Evolutionary conservation across 495 filamentous ascomycete species (phyloP), one percentile per base, ranked within the genome.

Genomic region (Penicillium dipodomyicola): DNA sequence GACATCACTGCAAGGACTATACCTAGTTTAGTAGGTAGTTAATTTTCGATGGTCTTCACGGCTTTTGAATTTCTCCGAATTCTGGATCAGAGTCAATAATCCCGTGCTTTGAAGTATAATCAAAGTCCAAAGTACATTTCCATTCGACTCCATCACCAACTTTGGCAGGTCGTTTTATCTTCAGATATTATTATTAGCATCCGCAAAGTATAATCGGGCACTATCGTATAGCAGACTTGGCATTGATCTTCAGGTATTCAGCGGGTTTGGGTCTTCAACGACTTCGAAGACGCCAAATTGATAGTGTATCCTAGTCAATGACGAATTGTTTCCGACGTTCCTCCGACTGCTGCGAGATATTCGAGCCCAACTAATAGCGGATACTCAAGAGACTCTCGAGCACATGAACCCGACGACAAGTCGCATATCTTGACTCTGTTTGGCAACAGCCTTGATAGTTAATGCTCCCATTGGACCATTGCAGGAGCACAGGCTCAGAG

Each of bases 401-500:
- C 50, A 39, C 19, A 32, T 20, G 44, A 47, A 33, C 19, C 27
- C 23, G 39, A 52, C 37, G 37, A 52, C 39, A 52, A 29, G 15
- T 47, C 14, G 52, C 43, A 47, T 32, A 54, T 54, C 52, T 54
- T 47, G 43, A 54, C 52, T 54, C 20, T 6, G 52, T 54, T 46
- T 39, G 52, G 52, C 42, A 37, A 47, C 52, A 52, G 2, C 23
- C 37, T 52, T 39, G n/a, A 2, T 46, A 43, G 2, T 41, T 30
- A 39, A 41, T 32, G 2, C 7, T 52, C 11, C 25, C 17, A 52
- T 52, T 43, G 39, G n/a, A 27, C 19, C 30, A 33, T 33, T 12
- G 14, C 5, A 15, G n/a, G 17, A 5, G 7, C 33, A 39, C 35
- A n/a, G n/a, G 15, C 35, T 39, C 8, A 39, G 8, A 17, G 35